Percentiles rank a stretch among this genome's conserved stretches.
phyloP scores from a whole-genome alignment of 1,284 basidiomycete genomes.

The Schizophyllum commune region DNA sequence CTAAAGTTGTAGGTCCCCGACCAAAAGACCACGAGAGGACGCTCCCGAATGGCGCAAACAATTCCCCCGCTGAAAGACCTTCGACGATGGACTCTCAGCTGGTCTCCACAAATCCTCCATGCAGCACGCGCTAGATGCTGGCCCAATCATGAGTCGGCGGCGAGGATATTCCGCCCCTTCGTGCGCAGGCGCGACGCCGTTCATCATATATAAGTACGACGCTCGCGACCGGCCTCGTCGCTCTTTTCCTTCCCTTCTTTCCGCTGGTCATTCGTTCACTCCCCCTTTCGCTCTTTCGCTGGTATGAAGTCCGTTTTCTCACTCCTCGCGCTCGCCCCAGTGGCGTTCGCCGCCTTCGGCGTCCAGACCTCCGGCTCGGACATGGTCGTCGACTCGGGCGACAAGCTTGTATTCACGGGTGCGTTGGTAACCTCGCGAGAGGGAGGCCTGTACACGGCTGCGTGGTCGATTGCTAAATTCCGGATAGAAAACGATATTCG shows the following conservation, averaged over 20 bases:
- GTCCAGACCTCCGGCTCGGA: constrained; percentile 33
- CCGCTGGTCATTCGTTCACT: neutral
- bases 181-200: neutral
- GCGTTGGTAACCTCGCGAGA: constrained; percentile 10
- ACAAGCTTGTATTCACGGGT: constrained; percentile 38
- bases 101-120: too few species aligned
- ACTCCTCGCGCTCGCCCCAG: constrained; percentile 18
- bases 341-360: constrained; percentile 34
- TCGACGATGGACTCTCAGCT: too few species aligned
- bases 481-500: too few species aligned
- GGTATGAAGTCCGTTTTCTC: constrained; percentile 18
- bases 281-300: constrained; percentile 1
- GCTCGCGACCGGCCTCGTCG: neutral
- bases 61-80: too few species aligned
- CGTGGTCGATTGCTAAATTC: too few species aligned
- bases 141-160: too few species aligned
- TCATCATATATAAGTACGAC: neutral
- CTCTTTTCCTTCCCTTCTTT: neutral
- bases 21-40: too few species aligned
- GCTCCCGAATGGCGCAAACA: too few species aligned
- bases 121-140: too few species aligned
- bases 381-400: constrained; percentile 36
- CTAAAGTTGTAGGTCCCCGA: too few species aligned
- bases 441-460: too few species aligned
- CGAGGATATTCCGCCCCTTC: neutral